Conservation (phyloP, 176 grass and related monocot species). For the Stipa capillata region DNA sequence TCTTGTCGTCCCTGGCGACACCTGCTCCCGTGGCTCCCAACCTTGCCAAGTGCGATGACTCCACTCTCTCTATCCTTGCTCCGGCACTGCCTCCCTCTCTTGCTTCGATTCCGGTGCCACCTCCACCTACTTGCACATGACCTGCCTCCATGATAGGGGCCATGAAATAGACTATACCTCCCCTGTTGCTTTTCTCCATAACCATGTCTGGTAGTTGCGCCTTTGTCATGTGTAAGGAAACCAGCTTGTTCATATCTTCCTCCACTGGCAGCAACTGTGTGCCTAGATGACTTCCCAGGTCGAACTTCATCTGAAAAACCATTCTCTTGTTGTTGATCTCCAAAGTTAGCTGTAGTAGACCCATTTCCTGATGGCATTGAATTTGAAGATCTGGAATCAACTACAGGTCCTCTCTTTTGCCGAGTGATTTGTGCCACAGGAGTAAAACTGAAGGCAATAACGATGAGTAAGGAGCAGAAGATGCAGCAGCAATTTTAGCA, state of each 20-base stretch:
- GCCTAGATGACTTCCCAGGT: slow-evolving; percentile 35
- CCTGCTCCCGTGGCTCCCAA: no score
- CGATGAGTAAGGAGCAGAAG: slow-evolving; percentile 56
- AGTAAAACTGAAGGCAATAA: slow-evolving; percentile 86
- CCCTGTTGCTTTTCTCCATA: slow-evolving; percentile 64
- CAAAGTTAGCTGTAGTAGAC: slow-evolving; percentile 16
- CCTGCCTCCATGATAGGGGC: no score
- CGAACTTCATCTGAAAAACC: slow-evolving; percentile 37
- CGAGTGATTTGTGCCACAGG: slow-evolving; percentile 76
- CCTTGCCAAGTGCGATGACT: no score
- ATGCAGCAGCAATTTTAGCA: slow-evolving; percentile 85
- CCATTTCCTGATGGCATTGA: slow-evolving; percentile 44
- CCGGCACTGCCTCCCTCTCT: no score
- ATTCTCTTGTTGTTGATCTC: slow-evolving; percentile 40
- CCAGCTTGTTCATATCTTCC: slow-evolving; percentile 28
- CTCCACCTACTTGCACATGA: no score
- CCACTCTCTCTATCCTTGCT: no score
- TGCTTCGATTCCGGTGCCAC: no score
- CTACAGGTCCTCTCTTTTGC: slow-evolving; percentile 42
- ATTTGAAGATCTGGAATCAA: slow-evolving; percentile 47
- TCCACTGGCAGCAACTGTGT: slow-evolving; percentile 29
- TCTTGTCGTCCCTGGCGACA: no score
- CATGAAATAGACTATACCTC: slow-evolving; percentile 42
- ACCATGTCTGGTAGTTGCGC: slow-evolving; percentile 30
- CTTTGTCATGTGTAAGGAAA: slow-evolving; percentile 34